Evolutionary conservation across 345 rosid genomes (phyloP).

Genomic region (Arabis alpina): DNA sequence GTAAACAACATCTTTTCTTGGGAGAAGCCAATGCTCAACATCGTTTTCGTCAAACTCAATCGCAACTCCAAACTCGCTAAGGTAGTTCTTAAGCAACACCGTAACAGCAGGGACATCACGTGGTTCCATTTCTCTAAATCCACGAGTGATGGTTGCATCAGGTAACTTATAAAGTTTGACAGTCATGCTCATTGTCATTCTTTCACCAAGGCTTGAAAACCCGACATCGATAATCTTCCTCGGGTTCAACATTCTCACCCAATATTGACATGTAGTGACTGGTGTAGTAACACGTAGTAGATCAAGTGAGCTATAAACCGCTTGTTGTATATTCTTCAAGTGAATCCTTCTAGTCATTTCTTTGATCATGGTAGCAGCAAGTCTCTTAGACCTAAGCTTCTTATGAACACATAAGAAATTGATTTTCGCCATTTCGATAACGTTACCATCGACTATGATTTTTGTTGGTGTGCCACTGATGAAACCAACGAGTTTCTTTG

Average conservation of each 20-base stretch:
- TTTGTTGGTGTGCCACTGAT: too few relatives aligned
- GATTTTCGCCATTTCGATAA: conserved; percentile 70
- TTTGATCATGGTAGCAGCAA: conserved; percentile 81
- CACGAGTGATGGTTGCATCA: conserved; percentile 63
- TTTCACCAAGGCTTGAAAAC: conserved; percentile 64
- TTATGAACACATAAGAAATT: conserved; percentile 82
- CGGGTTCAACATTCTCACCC: conserved; percentile 82
- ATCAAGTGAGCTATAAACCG: conserved; percentile 71
- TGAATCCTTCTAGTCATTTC: conserved; percentile 82
- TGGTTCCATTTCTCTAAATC: conserved; percentile 72
- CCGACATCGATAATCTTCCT: conserved; percentile 86
- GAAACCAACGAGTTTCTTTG: too few relatives aligned
- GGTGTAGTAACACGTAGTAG: conserved; percentile 80
- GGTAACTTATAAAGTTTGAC: conserved; percentile 69
- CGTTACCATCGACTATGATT: too few relatives aligned
- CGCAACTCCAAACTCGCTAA: conserved; percentile 62
- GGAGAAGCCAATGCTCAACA: conserved; percentile 80
- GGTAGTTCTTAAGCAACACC: conserved; percentile 59
- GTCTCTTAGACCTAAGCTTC: conserved; percentile 75
- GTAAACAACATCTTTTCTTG: conserved; percentile 59
- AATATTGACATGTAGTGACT: conserved; percentile 68
- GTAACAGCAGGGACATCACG: conserved; percentile 74
- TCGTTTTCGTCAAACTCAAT: conserved; percentile 68
- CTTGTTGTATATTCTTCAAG: conserved; percentile 77
- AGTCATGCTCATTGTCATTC: conserved; percentile 81